Percentiles rank a stretch among this genome's conserved stretches.
These are phyloP conservation scores for Mucor lusitanicus DNA, from an alignment of 371 early-diverging fungal species.

Conservation along the genomic window DNA sequence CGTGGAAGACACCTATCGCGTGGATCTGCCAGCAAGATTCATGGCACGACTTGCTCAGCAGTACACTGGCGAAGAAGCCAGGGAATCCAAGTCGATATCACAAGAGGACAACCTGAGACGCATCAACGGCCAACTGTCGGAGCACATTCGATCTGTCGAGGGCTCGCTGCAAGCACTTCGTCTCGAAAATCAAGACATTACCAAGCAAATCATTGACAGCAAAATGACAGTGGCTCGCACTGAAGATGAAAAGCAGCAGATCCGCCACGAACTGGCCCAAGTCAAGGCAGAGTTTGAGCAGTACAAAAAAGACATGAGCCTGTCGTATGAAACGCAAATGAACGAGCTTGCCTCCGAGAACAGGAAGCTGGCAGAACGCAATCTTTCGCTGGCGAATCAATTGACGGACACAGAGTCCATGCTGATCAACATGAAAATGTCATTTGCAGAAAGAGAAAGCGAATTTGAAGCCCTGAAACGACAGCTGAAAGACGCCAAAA, in stretches of 20 bases:
- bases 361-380: constrained; percentile 54
- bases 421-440: constrained; percentile 63
- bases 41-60: constrained; percentile 44
- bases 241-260: constrained; percentile 56
- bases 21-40: constrained; percentile 38
- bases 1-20: constrained; percentile 40
- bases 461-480: constrained; percentile 55
- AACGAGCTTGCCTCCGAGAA: constrained; percentile 49
- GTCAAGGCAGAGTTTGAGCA: constrained; percentile 49
- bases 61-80: constrained; percentile 41
- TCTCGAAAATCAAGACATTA: constrained; percentile 69
- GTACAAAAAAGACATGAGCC: constrained; percentile 48
- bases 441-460: constrained; percentile 72
- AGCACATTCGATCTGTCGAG: constrained; percentile 65
- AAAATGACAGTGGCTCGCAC: constrained; percentile 60
- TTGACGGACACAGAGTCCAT: constrained; percentile 60
- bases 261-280: constrained; percentile 54
- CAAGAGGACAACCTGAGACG: constrained; percentile 63
- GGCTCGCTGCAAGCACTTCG: constrained; percentile 60
- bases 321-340: constrained; percentile 61
- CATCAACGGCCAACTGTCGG: constrained; percentile 70
- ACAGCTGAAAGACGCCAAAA: constrained; percentile 23
- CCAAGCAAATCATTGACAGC: constrained; percentile 54
- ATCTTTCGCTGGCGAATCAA: constrained; percentile 54
- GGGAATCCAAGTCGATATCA: constrained; percentile 28